Base-by-base conservation (phyloP, 768 basidiomycete species). In the Austroboletus eburneus region DNA sequence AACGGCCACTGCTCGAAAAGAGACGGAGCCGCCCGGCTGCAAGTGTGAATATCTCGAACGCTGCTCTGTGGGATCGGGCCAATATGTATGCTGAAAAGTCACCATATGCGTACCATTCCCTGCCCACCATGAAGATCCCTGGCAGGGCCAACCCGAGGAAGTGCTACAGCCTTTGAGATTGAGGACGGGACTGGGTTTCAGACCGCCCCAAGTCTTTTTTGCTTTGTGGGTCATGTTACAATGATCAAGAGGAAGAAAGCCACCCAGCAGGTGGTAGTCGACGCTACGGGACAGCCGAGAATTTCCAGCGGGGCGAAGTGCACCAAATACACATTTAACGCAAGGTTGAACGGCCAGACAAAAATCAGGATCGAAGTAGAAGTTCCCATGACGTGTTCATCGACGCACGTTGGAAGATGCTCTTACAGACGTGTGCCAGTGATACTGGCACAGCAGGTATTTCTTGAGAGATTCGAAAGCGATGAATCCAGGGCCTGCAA, bases 1-100 rank as follows among this genome's bases (percentile, higher is more conserved):
- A n/a, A n/a, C n/a, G n/a, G n/a, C n/a, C n/a, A n/a, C n/a, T n/a
- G n/a, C n/a, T n/a, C n/a, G n/a, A n/a, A n/a, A n/a, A n/a, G n/a
- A n/a, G n/a, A n/a, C n/a, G n/a, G 4, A 90, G 70, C 17, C 79
- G 73, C 4, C 85, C 87, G 3, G 87, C 87, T 16, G 84, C 83
- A 20, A 90, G 68, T 5, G 87, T 85, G 10, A 89, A 87, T 32
- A 89, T 86, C 58, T 90, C 87, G 53, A 89, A 90, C 1, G 86
- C 83, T 36, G 82, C 83, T 86, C 86, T 87, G 33, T 48, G 36
- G 24, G 3, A 38, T 50, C 35, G 30, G 12, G 14, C 12, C 30
- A 13, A 13, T 5, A 33, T 48, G 7, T 5, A 5, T 27, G 27
- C 27, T 27, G 27, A 27, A 29, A 12, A 5, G 3, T 27, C 5